Conservation (phyloP, 2,329 filamentous ascomycete species). For the Alternaria panax region DNA sequence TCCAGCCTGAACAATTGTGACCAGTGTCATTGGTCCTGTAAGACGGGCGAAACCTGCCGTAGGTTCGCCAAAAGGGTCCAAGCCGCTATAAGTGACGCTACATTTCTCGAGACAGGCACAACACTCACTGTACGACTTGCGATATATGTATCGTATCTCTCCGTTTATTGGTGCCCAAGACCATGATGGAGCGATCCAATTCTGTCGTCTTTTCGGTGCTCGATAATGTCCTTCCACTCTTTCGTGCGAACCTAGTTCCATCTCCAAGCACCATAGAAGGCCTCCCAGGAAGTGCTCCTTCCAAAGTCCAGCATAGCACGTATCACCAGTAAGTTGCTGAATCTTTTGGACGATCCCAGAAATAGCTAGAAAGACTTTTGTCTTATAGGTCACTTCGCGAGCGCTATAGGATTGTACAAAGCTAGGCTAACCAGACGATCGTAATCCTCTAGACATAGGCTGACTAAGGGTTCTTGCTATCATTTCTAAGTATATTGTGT, state of each 20-base stretch:
- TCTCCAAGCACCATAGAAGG: neutral
- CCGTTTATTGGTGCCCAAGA: too few relatives aligned
- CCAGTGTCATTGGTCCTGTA: too few relatives aligned
- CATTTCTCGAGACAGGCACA: too few relatives aligned
- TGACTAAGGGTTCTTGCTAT: neutral
- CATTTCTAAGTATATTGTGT: neutral
- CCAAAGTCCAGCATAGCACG: neutral
- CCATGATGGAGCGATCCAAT: too few relatives aligned
- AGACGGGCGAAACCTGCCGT: too few relatives aligned
- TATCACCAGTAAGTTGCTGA: neutral
- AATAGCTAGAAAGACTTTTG: neutral
- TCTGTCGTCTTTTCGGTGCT: neutral
- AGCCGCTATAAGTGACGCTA: too few relatives aligned
- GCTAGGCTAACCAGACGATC: too few relatives aligned
- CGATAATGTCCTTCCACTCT: neutral
- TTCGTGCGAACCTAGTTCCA: fast-evolving
- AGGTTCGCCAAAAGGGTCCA: too few relatives aligned
- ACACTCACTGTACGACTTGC: too few relatives aligned
- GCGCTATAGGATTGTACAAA: neutral
- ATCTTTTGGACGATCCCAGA: neutral
- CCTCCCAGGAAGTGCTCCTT: neutral
- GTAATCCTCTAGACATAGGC: neutral
- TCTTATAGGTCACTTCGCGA: neutral
- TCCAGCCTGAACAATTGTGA: too few relatives aligned
- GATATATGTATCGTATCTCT: fast-evolving